Base-by-base conservation (phyloP, 768 basidiomycete genomes). In the Mrakia blollopis region DNA sequence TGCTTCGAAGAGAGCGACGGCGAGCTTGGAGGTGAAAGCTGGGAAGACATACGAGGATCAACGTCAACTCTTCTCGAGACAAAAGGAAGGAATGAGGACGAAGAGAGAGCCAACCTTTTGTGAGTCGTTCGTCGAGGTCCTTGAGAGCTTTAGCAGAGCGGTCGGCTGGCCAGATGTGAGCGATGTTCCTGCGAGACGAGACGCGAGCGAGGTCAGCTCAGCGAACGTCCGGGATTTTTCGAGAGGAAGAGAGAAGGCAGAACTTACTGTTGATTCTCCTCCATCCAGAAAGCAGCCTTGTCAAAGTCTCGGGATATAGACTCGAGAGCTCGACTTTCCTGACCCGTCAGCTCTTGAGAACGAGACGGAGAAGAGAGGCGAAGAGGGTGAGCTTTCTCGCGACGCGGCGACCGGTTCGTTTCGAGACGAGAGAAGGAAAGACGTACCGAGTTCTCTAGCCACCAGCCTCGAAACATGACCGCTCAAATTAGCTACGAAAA, bases 1-100 rank as follows among this genome's bases (percentile, higher is more conserved):
- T 35, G 73, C 65, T 47, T 78, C 77, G 44, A 70, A 78, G 39
- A 78, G 73, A 8, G 77, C 77, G 44, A 78, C 77, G 32, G 73
- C 77, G n/a, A 78, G 73, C 52, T 78, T 78, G 13, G 77, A 74
- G 10, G 77, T 78, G 44, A 78, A 78, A n/a, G 72, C 72, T 76
- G 41, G 3, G 8, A 72, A 47, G 44, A 47, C 39, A 5, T 5
- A 44, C 44, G 50, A 72, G 44, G 13, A 16, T n/a, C 41, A 28
- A 13, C 23, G 21, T n/a, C 47, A 50, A 14, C 47, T 50, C 47
- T 50, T 2, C 44, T 9, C 18, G 47, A 50, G 18, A 50, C 14
- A 4, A 7, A 21, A 54, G 28, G 32, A 13, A 28, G 14, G 30
- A 13, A 54, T 13, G 47, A 21, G 47, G 5, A 18, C 1, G 30